Base-by-base conservation (phyloP, 768 basidiomycete genomes). In the Pluteus cervinus region DNA sequence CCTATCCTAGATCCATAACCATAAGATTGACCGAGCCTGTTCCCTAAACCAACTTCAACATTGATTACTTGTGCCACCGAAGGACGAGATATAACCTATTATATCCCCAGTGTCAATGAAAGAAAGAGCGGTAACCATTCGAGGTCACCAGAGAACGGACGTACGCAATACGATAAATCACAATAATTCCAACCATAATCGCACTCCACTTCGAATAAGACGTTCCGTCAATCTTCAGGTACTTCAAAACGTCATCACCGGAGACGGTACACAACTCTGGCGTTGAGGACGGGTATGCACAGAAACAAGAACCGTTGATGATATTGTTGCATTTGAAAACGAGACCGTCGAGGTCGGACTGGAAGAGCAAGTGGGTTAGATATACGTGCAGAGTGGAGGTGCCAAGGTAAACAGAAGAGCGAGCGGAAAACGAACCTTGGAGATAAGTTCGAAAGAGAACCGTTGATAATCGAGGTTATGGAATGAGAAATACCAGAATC, bases 401-500 rank as follows among this genome's bases (percentile, higher is more conserved):
- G 51, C 29, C 42, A 49, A 15, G 43, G 44, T 33, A 52, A 43
- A 20, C 17, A 41, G 25, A 37, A 25, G 33, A 44, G 31, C 11
- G 11, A 16, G 4, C 5, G 10, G n/a, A 39, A 14, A 8, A 52
- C 57, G 36, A 37, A 63, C 65, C 35, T 64, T 63, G 0, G 55
- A 47, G n/a, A 64, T 42, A 1, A 62, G 50, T 45, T 65, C 60
- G 37, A 64, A 69, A 3, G 61, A 61, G 37, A 66, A 66, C 47
- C 63, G 65, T 52, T 75, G 71, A 33, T 65, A 75, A 41, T 75
- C 74, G 59, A 76, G 73, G 37, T 57, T 75, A 49, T 76, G 75
- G 50, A 72, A 69, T 24, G 66, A 72, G 46, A 64, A 75, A 49
- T 61, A 75, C 76, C 76, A 78, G 52, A 77, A 79, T 0, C 69